Base-by-base conservation (phyloP, 768 basidiomycete genomes). In the Leccinellum albellum region DNA sequence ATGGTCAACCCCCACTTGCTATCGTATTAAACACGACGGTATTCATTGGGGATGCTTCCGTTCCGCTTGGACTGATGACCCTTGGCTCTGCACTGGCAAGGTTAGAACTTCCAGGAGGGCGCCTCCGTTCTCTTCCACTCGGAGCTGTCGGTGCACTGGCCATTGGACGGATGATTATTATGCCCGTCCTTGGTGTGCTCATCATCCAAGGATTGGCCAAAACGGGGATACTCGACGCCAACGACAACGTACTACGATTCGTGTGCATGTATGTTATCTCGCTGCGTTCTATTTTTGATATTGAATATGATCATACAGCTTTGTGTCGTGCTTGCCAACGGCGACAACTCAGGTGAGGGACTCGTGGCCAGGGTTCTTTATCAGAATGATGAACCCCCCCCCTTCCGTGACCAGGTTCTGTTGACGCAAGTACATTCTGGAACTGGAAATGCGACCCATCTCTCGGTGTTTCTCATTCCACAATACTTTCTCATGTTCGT, bases 341-440 rank as follows among this genome's bases (percentile, higher is more conserved):
- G 82, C 83, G 1, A 84, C 84, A 8, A 78, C 78, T 4, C 84
- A 86, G 74, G 82, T 83, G 42, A 45, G 57, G 52, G 20, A 17
- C 31, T 45, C 23, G 7, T 49, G 26, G 26, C 7, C 46, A 9
- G 5, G 48, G 20, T 28, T 5, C 28, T 4, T 28, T 53, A 29
- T 58, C 54, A 32, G 4, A 28, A 44, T 20, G 4, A 35, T 26
- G 37, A 3, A 59, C 24, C 15, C 44, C 24, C 15, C 44, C 23
- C 51, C 17, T 51, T 42, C 3, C 26, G 28, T 35, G 23, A 51
- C 33, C 61, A 87, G 79, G 85, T 87, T 0, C 80, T 79, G 55
- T 70, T 88, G 35, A 87, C 85, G 1, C 85, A 88, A 62, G 79
- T 85, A 9, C 82, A 85, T 63, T 86, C 84, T 47, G 84, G 82